These are phyloP conservation scores for Neonectria ditissima DNA, from an alignment of 2,329 filamentous ascomycete genomes.

Conservation along the genomic window DNA sequence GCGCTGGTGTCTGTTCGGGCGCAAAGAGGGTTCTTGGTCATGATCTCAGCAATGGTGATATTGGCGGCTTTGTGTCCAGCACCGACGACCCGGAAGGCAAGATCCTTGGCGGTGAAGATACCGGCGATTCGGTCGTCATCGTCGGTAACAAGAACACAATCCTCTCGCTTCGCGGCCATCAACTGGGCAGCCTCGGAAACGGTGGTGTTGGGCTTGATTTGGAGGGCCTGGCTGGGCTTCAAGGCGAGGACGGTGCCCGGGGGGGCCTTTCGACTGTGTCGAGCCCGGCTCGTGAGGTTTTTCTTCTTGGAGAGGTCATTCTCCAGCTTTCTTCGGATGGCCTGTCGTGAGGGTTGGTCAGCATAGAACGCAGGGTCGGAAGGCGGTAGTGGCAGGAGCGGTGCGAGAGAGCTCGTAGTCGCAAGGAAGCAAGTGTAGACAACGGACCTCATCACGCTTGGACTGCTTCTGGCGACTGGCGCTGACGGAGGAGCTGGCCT, in stretches of 20 bases:
- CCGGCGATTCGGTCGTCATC: constrained; percentile 97
- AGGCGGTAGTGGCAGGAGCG: background rate
- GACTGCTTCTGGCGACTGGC: constrained; percentile 96
- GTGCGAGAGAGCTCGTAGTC: constrained; percentile 1
- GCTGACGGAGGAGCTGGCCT: constrained; percentile 79
- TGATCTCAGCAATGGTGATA: constrained; percentile 96
- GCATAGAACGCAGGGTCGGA: constrained; percentile 17
- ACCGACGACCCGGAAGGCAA: constrained; percentile 96
- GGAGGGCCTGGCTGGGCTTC: constrained; percentile 93
- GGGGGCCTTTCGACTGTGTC: constrained; percentile 91
- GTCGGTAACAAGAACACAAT: constrained; percentile 97
- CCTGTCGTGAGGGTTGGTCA: constrained; percentile 65
- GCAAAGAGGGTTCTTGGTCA: constrained; percentile 99
- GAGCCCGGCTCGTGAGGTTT: constrained; percentile 79
- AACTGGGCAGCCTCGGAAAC: constrained; percentile 97
- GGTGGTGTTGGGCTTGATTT: constrained; percentile 95
- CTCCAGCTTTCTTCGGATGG: constrained; percentile 96
- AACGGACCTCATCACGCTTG: constrained; percentile 95
- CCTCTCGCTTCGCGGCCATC: constrained; percentile 98
- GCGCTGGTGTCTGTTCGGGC: constrained; percentile 97
- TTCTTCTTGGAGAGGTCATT: constrained; percentile 98
- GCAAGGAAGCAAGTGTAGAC: constrained; percentile 15
- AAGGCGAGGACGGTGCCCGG: constrained; percentile 95
- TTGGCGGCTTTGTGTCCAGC: constrained; percentile 88
- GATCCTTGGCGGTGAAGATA: constrained; percentile 98